Evolutionary conservation across 257 asterid species (phyloP), one percentile per base, ranked within the genome.

Genomic region (Ilex asprella): DNA sequence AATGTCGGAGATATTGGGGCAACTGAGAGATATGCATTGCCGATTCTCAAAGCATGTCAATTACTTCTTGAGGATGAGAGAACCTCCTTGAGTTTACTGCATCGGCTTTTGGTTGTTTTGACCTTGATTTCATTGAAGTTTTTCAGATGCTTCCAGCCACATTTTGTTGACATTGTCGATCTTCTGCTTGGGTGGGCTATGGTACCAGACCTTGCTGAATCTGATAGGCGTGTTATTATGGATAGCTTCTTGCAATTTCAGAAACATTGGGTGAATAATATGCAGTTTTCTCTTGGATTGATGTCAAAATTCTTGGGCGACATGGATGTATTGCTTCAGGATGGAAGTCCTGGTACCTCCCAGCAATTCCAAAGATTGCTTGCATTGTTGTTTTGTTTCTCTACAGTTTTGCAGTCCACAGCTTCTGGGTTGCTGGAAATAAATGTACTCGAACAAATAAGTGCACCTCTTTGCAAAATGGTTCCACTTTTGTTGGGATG

Each of bases 11-110:
- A 93, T 64, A 87, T 79, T 75, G 86, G 86, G 67, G 84, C 97
- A 63, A 80, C 85, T 64, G 99, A 93, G 84, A 83, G 95, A 70
- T 89, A 83, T 84, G 95, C 96, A 49, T 73, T 87, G 78, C 90
- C 97, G 59, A 83, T 93, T 75, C 95, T 93, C 70, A 93, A 87
- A 77, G 86, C 97, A 61, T 93, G 97, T 78, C 96, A 89, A 75
- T 97, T 89, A 74, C 89, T 93, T 81, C 97, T 93, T 47, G 99
- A 93, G 74, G 99, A 93, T 44, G 99, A 89, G 80, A 87, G 96
- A 74, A 93, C 95, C 75, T 83, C 99, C 71, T 61, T 87, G 87
- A 85, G 66, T 74, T 77, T 87, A 73, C 71, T 93, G 64, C 87
- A 77, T 50, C 83, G 81, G 69, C 84, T 93, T 77, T 97, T 93